Evolutionary conservation across 495 filamentous ascomycete genomes (phyloP).

Genomic region (Hyaloscypha bicolor): DNA sequence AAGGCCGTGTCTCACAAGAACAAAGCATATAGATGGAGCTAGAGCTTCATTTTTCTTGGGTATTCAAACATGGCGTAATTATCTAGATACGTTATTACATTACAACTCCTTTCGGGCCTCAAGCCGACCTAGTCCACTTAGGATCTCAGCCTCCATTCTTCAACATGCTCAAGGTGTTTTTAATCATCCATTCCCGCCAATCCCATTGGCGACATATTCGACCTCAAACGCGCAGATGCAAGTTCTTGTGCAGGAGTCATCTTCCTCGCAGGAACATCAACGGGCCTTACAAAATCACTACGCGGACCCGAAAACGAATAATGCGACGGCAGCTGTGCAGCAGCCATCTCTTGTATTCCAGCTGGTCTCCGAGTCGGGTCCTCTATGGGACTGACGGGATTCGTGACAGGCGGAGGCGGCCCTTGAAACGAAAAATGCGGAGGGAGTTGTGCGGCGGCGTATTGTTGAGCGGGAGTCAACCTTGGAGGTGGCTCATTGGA

Average conservation of each 20-base stretch:
- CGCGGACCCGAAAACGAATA: not conserved
- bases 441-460: not conserved
- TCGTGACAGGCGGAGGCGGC: not conserved
- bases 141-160: not conserved
- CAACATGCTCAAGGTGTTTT: not conserved
- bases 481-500: not conserved
- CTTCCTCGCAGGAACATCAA: not conserved
- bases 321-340: not conserved
- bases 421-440: not conserved
- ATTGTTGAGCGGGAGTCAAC: not conserved
- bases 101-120: not conserved
- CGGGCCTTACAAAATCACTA: not conserved
- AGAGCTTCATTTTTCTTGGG: not conserved
- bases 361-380: not conserved
- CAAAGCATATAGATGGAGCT: not conserved
- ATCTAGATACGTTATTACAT: not conserved
- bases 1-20: not conserved
- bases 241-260: conserved; percentile 11
- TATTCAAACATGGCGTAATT: not conserved
- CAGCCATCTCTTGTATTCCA: not conserved
- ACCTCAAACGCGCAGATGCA: conserved; percentile 1
- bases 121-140: not conserved
- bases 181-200: not conserved
- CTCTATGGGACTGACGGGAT: not conserved
- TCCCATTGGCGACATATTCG: conserved; percentile 7